Evolutionary conservation across 2,329 filamentous ascomycete genomes (phyloP).

Genomic region (Aspergillus ruber): DNA sequence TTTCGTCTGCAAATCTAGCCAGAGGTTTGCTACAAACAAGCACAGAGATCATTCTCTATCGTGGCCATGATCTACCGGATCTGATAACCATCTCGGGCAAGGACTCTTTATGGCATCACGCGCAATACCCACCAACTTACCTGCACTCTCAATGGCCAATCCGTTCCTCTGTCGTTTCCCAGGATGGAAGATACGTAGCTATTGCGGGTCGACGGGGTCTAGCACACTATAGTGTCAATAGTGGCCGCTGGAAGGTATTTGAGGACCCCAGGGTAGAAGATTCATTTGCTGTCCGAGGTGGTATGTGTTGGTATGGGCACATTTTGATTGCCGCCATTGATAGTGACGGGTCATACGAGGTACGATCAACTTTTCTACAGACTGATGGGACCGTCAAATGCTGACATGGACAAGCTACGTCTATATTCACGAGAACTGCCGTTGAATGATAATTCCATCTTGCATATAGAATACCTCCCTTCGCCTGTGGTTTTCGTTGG

Average conservation of each 20-base stretch:
- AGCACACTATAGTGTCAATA: constrained; percentile 91
- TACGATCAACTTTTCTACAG: constrained; percentile 21
- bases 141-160: constrained; percentile 92
- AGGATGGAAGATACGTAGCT: constrained; percentile 88
- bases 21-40: constrained; percentile 84
- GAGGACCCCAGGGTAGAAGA: constrained; percentile 73
- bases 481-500: constrained; percentile 86
- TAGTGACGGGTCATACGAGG: constrained; percentile 69
- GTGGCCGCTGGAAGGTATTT: constrained; percentile 94
- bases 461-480: constrained; percentile 71
- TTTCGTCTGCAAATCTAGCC: constrained; percentile 83
- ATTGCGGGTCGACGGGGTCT: constrained; percentile 90
- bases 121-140: constrained; percentile 77
- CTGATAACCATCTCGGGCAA: constrained; percentile 88
- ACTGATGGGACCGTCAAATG: background rate
- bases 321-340: constrained; percentile 92
- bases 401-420: constrained; percentile 53
- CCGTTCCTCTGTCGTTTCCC: constrained; percentile 74
- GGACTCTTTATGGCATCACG: constrained; percentile 88
- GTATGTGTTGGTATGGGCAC: constrained; percentile 99
- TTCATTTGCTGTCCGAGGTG: constrained; percentile 84
- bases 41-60: constrained; percentile 82
- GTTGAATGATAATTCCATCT: constrained; percentile 64
- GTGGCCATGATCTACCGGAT: constrained; percentile 85
- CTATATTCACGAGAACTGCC: constrained; percentile 82